phyloP scores from a whole-genome alignment of 2,329 filamentous ascomycete species.

The Claviceps lovelessii region DNA sequence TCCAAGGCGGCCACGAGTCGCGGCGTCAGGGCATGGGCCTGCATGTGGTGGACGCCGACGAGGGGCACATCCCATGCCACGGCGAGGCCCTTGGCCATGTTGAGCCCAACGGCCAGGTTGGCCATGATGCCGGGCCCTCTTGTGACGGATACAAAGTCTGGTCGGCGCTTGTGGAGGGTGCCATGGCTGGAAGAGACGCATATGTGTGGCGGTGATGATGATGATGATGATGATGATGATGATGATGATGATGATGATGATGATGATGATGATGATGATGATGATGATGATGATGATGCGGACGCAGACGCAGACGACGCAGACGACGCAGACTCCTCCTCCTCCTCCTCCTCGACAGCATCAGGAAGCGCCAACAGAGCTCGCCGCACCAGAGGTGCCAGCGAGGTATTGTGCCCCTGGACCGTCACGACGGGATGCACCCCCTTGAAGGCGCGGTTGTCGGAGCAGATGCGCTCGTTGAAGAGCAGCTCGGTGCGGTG shows the following conservation, averaged over 20 bases:
- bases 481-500: constrained; percentile 49
- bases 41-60: constrained; percentile 90
- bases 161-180: constrained; percentile 26
- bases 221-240: background rate
- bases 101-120: constrained; percentile 63
- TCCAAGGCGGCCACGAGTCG: constrained; percentile 53
- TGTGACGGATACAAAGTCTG: constrained; percentile 80
- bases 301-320: background rate
- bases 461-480: constrained; percentile 67
- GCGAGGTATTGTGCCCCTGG: constrained; percentile 56
- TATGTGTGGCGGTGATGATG: background rate
- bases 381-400: constrained; percentile 53
- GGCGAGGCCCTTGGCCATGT: constrained; percentile 75
- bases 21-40: constrained; percentile 84
- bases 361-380: constrained; percentile 42
- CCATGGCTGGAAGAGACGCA: background rate
- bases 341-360: background rate
- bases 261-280: background rate
- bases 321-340: no score
- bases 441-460: constrained; percentile 60
- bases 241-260: background rate
- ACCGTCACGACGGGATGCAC: constrained; percentile 68
- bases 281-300: background rate
- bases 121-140: constrained; percentile 79
- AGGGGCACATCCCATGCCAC: constrained; percentile 72